Conservation (phyloP, 1,284 basidiomycete genomes). For the Polyporus tsugae region DNA sequence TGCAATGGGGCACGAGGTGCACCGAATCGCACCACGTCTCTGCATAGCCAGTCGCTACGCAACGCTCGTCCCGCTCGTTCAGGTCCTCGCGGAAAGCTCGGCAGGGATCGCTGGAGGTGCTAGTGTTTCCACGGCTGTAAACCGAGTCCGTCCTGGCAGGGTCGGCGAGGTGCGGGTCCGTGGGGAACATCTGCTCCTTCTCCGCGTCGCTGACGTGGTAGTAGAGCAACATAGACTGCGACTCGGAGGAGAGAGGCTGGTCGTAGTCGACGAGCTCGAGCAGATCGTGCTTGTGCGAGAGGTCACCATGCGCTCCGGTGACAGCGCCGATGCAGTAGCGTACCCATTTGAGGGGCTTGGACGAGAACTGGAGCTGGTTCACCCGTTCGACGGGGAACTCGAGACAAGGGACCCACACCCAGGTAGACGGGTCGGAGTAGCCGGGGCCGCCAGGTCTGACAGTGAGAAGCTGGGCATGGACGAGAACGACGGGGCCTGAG, state of each 20-base stretch:
- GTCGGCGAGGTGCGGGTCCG: background rate
- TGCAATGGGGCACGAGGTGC: background rate
- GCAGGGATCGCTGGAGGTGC: background rate
- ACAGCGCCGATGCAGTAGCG: background rate
- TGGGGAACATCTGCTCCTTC: constrained; percentile 3
- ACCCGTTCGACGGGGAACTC: background rate
- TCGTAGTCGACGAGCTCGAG: background rate
- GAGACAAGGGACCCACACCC: background rate
- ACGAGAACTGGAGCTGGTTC: background rate
- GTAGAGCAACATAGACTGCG: background rate
- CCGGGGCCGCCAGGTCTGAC: background rate
- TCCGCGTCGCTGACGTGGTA: background rate
- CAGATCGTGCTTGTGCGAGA: background rate
- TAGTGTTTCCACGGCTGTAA: background rate
- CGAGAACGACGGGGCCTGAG: background rate
- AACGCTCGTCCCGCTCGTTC: background rate
- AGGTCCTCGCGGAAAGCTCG: background rate
- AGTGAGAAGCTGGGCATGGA: background rate
- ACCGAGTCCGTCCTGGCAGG: background rate
- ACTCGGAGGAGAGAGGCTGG: background rate
- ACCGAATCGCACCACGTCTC: background rate
- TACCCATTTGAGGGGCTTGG: background rate
- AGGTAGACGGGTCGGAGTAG: background rate
- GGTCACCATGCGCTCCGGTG: background rate
- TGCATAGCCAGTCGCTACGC: background rate